phyloP scores from a whole-genome alignment of 495 filamentous ascomycete genomes.

The Neurospora discreta region DNA sequence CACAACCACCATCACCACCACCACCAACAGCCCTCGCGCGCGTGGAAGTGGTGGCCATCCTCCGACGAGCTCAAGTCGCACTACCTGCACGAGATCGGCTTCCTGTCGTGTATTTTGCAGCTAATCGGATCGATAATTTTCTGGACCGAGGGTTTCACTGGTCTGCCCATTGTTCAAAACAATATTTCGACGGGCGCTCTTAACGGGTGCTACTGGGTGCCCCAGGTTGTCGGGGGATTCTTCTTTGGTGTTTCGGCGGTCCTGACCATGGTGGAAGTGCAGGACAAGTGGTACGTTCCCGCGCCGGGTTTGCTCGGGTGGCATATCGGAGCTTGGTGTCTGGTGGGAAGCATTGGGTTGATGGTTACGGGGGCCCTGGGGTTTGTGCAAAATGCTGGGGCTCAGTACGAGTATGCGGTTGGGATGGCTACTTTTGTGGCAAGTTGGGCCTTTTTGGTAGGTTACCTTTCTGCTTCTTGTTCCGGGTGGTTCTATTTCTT shows the following conservation, averaged over 20 bases:
- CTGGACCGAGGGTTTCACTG: slow-evolving; percentile 58
- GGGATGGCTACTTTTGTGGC: slow-evolving; percentile 56
- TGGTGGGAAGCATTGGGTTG: slow-evolving; percentile 47
- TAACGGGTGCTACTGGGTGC: slow-evolving; percentile 54
- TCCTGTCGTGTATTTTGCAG: slow-evolving; percentile 51
- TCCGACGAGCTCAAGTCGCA: slow-evolving; percentile 45
- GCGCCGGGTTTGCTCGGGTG: slow-evolving; percentile 46
- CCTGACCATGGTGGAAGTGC: slow-evolving; percentile 62
- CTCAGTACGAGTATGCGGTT: slow-evolving; percentile 46
- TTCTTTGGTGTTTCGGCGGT: slow-evolving; percentile 51
- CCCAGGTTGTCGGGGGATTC: slow-evolving; percentile 54
- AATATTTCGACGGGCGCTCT: slow-evolving; percentile 19
- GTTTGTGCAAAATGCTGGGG: slow-evolving; percentile 23
- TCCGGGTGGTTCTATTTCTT: no score
- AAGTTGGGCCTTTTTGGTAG: slow-evolving; percentile 52
- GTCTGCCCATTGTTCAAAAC: slow-evolving; percentile 46
- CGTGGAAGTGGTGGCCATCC: slow-evolving; percentile 54
- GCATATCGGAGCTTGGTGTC: slow-evolving; percentile 36
- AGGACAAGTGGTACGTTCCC: slow-evolving; percentile 48
- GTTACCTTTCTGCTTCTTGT: background rate
- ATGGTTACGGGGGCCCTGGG: slow-evolving; percentile 58
- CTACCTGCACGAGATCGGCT: slow-evolving; percentile 58
- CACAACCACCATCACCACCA: background rate
- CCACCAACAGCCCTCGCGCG: background rate
- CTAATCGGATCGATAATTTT: slow-evolving; percentile 54